Base-by-base conservation (phyloP, 495 filamentous ascomycete species). In the Penicillium herquei region DNA sequence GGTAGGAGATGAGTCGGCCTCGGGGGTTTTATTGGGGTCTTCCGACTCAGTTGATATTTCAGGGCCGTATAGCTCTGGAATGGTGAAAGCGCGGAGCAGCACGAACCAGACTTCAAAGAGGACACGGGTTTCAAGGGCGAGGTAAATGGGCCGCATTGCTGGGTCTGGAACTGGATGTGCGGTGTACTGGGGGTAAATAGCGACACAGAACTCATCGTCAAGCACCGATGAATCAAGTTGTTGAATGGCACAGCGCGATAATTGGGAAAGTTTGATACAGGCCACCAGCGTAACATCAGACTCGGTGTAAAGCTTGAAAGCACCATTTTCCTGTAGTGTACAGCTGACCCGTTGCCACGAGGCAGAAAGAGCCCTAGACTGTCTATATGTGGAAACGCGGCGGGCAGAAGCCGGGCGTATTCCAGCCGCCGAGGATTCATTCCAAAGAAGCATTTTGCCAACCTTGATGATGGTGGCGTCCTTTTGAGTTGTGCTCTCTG, bases 81-180 rank as follows among this genome's bases (percentile, higher is more conserved):
- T 89, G 1, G 94, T 90, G 64, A 97, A 98, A 1, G 94, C 92
- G 55, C 92, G 83, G 26, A 99, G 66, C 26, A 99, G 79, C 7
- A 96, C 94, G 66, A 96, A 92, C 95, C 94, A 98, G 11, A 96
- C 95, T 64, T 99, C 94, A 65, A 94, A 96, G 7, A 94, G 74
- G 1, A 96, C 87, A 16, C 95, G 81, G 16, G 84, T 91, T 59
- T 98, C 95, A 13, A 98, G 70, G 13, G 88, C 85, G 26, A 99
- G 81, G 70, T 96, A 98, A 34, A 90, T 63, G 7, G 72, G 74
- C n/a, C 74, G 74, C 30, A 70, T 66, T 6, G 80, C 84, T 16
- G 69, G 61, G 17, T 73, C 72, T 9, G 68, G 57, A 7, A 83
- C 80, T 4, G 86, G 82, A 7, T 84, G 80, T 59, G 70, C 87